Evolutionary conservation across 352 stramenopile species (phyloP).

Genomic region (Phytopythium cucurbitacearum): DNA sequence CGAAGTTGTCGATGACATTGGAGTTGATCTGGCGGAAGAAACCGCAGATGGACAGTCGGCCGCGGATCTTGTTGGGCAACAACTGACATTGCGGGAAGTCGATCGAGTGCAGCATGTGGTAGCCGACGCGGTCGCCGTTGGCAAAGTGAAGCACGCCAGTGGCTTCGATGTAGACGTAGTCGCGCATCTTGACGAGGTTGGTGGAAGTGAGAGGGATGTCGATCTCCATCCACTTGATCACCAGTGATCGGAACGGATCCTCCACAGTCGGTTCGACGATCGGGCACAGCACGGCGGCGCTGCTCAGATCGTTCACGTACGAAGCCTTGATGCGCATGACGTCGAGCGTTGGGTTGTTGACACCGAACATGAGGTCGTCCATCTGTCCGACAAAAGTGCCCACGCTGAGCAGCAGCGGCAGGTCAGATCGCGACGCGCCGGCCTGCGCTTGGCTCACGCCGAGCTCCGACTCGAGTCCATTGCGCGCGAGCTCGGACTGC

Average conservation of each 20-base stretch:
- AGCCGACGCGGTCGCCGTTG: slow-evolving; percentile 24
- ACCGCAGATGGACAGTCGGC: slow-evolving; percentile 16
- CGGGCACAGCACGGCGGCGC: slow-evolving; percentile 16
- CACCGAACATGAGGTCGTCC: slow-evolving; percentile 34
- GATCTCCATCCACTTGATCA: slow-evolving; percentile 30
- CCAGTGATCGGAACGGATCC: slow-evolving; percentile 24
- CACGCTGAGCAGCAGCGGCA: slow-evolving; percentile 15
- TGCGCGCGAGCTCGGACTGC: slow-evolving; percentile 1
- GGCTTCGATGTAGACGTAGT: slow-evolving; percentile 33
- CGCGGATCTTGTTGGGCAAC: slow-evolving; percentile 12
- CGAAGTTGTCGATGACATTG: slow-evolving; percentile 23
- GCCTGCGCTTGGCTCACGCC: background rate
- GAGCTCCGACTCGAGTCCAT: background rate
- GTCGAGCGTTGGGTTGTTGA: slow-evolving; percentile 27
- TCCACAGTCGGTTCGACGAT: slow-evolving; percentile 20
- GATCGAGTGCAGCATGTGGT: slow-evolving; percentile 36
- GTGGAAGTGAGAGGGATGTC: slow-evolving; percentile 12
- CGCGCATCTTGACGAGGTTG: slow-evolving; percentile 15
- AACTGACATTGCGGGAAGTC: slow-evolving; percentile 13
- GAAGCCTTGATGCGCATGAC: slow-evolving; percentile 31
- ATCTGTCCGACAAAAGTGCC: slow-evolving; percentile 22
- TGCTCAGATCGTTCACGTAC: slow-evolving; percentile 25
- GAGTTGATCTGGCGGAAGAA: slow-evolving; percentile 16
- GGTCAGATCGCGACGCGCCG: slow-evolving; percentile 1
- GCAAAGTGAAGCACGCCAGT: slow-evolving; percentile 20